Percentiles rank a stretch among this genome's conserved stretches.
Evolutionary conservation across 2,329 filamentous ascomycete genomes (phyloP).

Genomic region (Pseudopithomyces chartarum): DNA sequence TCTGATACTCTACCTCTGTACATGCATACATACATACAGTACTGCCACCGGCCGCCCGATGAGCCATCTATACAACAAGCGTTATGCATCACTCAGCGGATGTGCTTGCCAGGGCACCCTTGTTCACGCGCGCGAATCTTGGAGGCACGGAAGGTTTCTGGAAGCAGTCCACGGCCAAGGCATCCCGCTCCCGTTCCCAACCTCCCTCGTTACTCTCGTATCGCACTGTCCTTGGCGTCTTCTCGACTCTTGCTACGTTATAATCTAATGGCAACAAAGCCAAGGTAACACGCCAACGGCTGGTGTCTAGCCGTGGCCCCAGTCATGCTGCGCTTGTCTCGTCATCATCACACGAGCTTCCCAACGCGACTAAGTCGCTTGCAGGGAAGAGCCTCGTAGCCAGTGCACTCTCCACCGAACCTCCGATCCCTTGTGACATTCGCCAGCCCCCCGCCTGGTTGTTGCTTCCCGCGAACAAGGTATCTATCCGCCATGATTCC

Average conservation of each 20-base stretch:
- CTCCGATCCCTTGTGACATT: not conserved
- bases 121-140: not conserved
- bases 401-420: not conserved
- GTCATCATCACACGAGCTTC: slow-evolving; percentile 4
- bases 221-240: not conserved
- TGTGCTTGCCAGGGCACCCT: slow-evolving; percentile 4
- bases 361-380: not conserved
- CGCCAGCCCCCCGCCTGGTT: slow-evolving; percentile 6
- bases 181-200: not conserved
- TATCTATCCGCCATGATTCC: too few relatives aligned
- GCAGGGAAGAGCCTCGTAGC: not conserved
- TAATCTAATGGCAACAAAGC: not conserved
- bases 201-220: not conserved
- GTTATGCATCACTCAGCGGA: not conserved
- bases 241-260: not conserved
- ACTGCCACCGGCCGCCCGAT: slow-evolving; percentile 15
- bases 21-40: slow-evolving; percentile 3
- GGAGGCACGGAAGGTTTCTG: slow-evolving; percentile 8
- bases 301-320: not conserved
- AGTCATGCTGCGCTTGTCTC: not conserved
- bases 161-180: slow-evolving; percentile 2
- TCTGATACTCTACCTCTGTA: slow-evolving; percentile 15
- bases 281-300: slow-evolving; percentile 3
- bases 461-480: not conserved
- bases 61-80: slow-evolving; percentile 4